These are phyloP conservation scores for Saccharomyces hybrid DNA, from an alignment of 1,139 yeast genomes.

Conservation along the genomic window DNA sequence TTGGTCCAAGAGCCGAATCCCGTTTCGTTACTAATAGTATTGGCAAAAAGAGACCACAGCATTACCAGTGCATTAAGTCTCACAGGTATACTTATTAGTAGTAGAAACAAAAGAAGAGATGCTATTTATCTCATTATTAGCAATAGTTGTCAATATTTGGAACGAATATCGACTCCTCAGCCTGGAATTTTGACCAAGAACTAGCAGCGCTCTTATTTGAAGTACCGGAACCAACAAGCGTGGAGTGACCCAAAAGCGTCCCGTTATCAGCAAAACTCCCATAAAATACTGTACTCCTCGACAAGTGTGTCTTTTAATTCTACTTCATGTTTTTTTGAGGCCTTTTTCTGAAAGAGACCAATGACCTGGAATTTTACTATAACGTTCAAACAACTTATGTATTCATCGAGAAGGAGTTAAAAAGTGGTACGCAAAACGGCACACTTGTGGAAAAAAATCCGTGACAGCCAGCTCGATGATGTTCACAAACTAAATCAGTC, in stretches of 20 bases:
- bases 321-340: background rate
- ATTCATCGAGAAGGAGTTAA: background rate
- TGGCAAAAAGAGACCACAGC: conserved; percentile 9
- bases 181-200: conserved; percentile 10
- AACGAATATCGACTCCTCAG: conserved; percentile 7
- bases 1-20: conserved; percentile 10
- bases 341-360: background rate
- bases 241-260: conserved; percentile 9
- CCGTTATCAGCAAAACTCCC: conserved; percentile 2
- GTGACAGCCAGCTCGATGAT: background rate
- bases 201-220: conserved; percentile 7
- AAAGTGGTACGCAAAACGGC: background rate
- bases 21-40: conserved; percentile 11
- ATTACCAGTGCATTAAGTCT: conserved; percentile 8
- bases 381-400: background rate
- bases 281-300: background rate
- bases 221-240: conserved; percentile 11
- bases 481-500: background rate
- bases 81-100: conserved; percentile 10
- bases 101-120: conserved; percentile 8
- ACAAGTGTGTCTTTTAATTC: background rate
- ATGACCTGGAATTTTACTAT: background rate
- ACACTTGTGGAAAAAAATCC: background rate
- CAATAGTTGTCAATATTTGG: conserved; percentile 10
- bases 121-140: conserved; percentile 10